Base-by-base conservation (phyloP, 2,329 filamentous ascomycete species). In the Didymella arachidicola region DNA sequence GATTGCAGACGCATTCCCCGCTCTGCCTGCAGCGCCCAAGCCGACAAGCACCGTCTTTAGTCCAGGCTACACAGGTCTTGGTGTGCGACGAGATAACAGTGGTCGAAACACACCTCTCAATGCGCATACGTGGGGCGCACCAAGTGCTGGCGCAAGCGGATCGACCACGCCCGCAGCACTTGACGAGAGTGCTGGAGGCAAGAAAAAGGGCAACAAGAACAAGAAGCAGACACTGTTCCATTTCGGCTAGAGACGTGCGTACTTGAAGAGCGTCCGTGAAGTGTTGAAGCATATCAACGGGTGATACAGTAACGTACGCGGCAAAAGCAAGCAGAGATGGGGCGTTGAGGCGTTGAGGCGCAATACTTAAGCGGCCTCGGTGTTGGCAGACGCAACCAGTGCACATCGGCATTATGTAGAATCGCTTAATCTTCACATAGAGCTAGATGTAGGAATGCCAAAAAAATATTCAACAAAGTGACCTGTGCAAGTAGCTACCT, bases 11-110 rank as follows among this genome's bases (percentile, higher is more conserved):
- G 87, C 88, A 0, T 97, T 97, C 77, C 94, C 93, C 0, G 89
- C 92, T 1, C 83, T 97, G 1, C 93, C 93, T 0, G 83, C 87
- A 0, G 93, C 92, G 1, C 84, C 90, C 0, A 97, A 88, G 68
- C 86, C 86, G 3, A 85, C 82, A 39, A 84, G 82, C 32, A 82
- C 84, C 10, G 77, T 82, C 34, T 83, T 82, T 71, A 80, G 76
- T 30, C 81, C 81, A 4, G 81, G 81, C 4, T 83, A 82, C 67
- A 79, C 73, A 26, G 80, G 81, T 6, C 69, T 74, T 32, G 80
- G 79, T 42, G 78, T 76, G 29, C 76, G 80, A 65, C 77, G 80
- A 58, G 75, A 77, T 62, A 78, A 79, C 54, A 74, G 76, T 58
- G 73, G 72, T n/a, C 72, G 73, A 53, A 76, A 72, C 44, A 75